Percentiles rank a stretch among this genome's conserved stretches.
Conservation (phyloP, 1,284 basidiomycete species). For the Ustilago loliicola region DNA sequence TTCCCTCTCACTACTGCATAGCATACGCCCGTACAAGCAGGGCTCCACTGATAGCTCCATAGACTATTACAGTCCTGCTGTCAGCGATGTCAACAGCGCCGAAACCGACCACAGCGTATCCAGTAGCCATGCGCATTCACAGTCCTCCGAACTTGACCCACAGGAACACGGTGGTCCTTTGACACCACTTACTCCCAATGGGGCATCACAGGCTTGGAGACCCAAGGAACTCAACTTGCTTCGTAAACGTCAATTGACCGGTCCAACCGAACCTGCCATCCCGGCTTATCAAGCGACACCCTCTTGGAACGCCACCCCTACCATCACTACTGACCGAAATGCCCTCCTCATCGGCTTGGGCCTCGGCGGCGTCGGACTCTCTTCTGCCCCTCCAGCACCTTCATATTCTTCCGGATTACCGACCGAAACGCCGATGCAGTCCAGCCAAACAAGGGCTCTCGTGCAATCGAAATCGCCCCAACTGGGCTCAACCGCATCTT, state of each 20-base stretch:
- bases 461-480: constrained; percentile 25
- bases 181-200: constrained; percentile 48
- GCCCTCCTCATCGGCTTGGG: constrained; percentile 42
- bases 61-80: constrained; percentile 46
- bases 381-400: constrained; percentile 6
- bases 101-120: constrained; percentile 49
- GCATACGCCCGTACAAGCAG: constrained; percentile 34
- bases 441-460: constrained; percentile 6
- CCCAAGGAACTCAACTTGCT: constrained; percentile 55
- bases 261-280: constrained; percentile 18
- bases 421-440: constrained; percentile 16
- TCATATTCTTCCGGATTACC: background rate
- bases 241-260: constrained; percentile 28
- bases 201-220: constrained; percentile 36
- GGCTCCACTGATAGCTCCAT: constrained; percentile 37
- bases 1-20: constrained; percentile 39
- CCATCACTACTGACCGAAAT: constrained; percentile 26
- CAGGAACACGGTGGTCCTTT: constrained; percentile 28
- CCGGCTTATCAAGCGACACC: constrained; percentile 24
- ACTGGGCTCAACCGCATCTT: constrained; percentile 4
- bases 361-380: constrained; percentile 25
- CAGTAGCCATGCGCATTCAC: constrained; percentile 37
- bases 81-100: constrained; percentile 51
- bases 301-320: constrained; percentile 20
- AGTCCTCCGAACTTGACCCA: constrained; percentile 43